Percentiles rank a stretch among this genome's conserved stretches.
These are phyloP conservation scores for Herpetomonas tarakana DNA, from an alignment of 208 protist genomes.

Conservation along the genomic window DNA sequence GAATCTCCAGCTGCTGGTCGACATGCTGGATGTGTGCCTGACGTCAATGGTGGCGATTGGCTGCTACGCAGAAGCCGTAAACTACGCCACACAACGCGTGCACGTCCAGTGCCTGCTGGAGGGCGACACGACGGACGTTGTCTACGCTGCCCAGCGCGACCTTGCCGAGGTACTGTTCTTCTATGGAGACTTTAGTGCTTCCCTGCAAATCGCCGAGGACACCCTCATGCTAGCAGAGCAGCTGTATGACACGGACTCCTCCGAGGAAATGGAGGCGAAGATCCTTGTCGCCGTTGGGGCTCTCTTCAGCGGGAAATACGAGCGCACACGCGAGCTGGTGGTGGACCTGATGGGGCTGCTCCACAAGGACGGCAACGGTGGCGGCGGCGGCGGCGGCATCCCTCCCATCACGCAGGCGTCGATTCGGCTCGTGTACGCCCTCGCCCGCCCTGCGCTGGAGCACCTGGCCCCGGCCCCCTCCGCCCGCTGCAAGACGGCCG, in stretches of 20 bases:
- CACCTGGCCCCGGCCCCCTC: not conserved
- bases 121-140: slow-evolving; percentile 32
- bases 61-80: slow-evolving; percentile 25
- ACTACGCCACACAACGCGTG: slow-evolving; percentile 59
- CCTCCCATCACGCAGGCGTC: slow-evolving; percentile 28
- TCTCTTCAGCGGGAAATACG: slow-evolving; percentile 18
- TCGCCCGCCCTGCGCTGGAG: slow-evolving; percentile 1
- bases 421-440: slow-evolving; percentile 37
- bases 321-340: slow-evolving; percentile 13
- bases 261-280: slow-evolving; percentile 35
- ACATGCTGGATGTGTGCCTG: slow-evolving; percentile 35
- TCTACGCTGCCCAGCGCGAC: slow-evolving; percentile 46
- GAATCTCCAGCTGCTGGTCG: slow-evolving; percentile 23
- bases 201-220: slow-evolving; percentile 41
- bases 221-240: slow-evolving; percentile 41
- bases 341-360: slow-evolving; percentile 18
- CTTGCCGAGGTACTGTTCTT: slow-evolving; percentile 42
- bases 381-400: slow-evolving; percentile 3
- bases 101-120: slow-evolving; percentile 43
- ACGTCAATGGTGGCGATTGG: slow-evolving; percentile 36
- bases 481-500: not conserved
- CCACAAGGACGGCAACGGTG: slow-evolving; percentile 1
- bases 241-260: slow-evolving; percentile 25
- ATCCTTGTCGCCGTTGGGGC: slow-evolving; percentile 20
- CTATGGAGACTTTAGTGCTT: slow-evolving; percentile 41